Evolutionary conservation across 2,329 filamentous ascomycete species (phyloP), one percentile per base, ranked within the genome.

Genomic region (Aspergillus pseudotamarii): DNA sequence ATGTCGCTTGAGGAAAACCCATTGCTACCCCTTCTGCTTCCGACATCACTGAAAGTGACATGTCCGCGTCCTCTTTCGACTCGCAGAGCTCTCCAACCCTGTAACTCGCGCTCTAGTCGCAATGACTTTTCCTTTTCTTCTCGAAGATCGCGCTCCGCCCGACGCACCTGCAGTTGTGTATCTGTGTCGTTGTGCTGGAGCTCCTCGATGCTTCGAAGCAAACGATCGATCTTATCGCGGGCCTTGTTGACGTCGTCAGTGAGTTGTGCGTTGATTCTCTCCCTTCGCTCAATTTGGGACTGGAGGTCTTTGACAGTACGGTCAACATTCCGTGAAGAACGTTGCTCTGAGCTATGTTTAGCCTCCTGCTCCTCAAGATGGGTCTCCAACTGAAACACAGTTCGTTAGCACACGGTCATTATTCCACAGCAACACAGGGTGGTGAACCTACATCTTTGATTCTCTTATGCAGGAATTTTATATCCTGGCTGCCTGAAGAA

Each of bases 251-350:
- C 86, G 72, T 98, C 95, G 59, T 97, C 94, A 60, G 89, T 86
- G 21, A 97, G 84, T 73, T 95, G 90, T 6, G 84, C 75, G 71
- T 94, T 93, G 71, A 92, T 88, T 81, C 96, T 97, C 68, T 98
- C 94, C 71, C 93, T 92, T 70, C 95, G 92, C 55, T 97, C 93
- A 69, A 99, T 91, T 78, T 98, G 94, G 28, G 88, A 85, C 78
- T 97, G 92, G 28, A 98, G 86, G 78, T 98, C 95, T 78, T 95
- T 95, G 73, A 98, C 93, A 1, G 89, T 92, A 65, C 94, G 93
- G 80, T 98, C 95, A 30, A 97, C 90, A 75, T 96, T 97, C 72
- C 95, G 93, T 26, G 93, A 89, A 57, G 91, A 94, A 62, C 94
- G 91, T 72, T 94, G 91, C 65, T 94, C 93, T 71, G 92, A 90